A percentile compares a stretch with the other conserved stretches of the same genome.
Conservation (phyloP, 202 grass and related monocot genomes). For the Hordeum pubiflorum region DNA sequence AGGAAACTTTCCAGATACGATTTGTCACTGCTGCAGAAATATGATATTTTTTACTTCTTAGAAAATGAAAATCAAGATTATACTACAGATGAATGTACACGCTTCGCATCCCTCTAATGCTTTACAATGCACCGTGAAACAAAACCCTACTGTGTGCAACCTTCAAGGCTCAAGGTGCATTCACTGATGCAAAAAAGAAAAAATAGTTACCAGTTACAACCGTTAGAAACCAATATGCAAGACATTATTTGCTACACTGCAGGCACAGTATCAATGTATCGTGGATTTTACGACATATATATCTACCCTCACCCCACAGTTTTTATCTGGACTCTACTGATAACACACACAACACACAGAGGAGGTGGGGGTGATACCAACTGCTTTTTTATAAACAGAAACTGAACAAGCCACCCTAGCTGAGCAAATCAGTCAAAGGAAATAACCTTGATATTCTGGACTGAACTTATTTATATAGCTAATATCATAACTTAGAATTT, state of each 20-base stretch:
- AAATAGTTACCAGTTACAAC: background rate
- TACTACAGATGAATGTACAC: background rate
- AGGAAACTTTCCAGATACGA: background rate
- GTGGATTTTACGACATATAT: background rate
- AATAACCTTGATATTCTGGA: background rate
- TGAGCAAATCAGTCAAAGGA: background rate
- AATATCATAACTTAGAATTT: background rate
- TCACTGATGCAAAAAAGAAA: background rate
- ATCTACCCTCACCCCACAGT: background rate
- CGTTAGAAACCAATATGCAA: background rate
- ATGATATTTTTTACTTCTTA: background rate
- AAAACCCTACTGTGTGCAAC: background rate
- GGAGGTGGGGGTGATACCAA: background rate
- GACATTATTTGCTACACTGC: background rate
- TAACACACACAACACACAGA: background rate
- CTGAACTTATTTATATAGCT: background rate
- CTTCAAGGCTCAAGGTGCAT: background rate
- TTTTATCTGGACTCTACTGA: background rate
- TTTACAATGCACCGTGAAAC: background rate
- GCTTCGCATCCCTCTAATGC: background rate
- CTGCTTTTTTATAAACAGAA: background rate
- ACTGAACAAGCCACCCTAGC: background rate
- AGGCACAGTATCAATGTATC: background rate
- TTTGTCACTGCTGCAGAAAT: background rate
- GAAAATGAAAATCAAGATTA: background rate